Percentiles rank a stretch among this genome's conserved stretches.
Conservation (phyloP, 148 eudicot genomes). For the Pouteria glomerata region DNA sequence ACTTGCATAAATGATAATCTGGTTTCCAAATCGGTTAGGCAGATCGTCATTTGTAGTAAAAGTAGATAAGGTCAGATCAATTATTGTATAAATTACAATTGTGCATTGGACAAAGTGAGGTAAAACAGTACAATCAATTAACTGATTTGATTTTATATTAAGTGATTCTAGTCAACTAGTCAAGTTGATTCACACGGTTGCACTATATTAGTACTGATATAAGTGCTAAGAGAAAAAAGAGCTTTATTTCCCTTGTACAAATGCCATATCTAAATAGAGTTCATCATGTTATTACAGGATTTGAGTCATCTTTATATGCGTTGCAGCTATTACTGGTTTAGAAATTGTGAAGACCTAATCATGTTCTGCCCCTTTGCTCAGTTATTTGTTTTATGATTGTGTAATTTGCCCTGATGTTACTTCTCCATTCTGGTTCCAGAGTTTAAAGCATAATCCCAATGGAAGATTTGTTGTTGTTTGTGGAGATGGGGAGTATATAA, state of each 20-base stretch:
- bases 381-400: not conserved
- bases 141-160: not conserved
- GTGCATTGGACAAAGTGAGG: not conserved
- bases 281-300: not conserved
- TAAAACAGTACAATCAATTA: not conserved
- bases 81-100: not conserved
- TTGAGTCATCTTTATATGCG: not conserved
- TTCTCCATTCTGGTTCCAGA: conserved; percentile 33
- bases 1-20: not conserved
- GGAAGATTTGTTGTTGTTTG: conserved; percentile 97
- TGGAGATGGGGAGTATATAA: conserved; percentile 88
- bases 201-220: not conserved
- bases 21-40: not conserved
- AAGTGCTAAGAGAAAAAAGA: not conserved
- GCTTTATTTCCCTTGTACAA: not conserved
- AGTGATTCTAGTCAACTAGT: no score
- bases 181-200: no score
- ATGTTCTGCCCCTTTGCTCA: not conserved
- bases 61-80: not conserved
- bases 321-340: not conserved
- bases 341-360: not conserved
- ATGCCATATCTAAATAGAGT: not conserved
- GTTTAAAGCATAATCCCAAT: conserved; percentile 86
- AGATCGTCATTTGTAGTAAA: not conserved
- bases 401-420: not conserved